Conservation (phyloP, 805 yeast genomes). For the Candida coquimbonensis region DNA sequence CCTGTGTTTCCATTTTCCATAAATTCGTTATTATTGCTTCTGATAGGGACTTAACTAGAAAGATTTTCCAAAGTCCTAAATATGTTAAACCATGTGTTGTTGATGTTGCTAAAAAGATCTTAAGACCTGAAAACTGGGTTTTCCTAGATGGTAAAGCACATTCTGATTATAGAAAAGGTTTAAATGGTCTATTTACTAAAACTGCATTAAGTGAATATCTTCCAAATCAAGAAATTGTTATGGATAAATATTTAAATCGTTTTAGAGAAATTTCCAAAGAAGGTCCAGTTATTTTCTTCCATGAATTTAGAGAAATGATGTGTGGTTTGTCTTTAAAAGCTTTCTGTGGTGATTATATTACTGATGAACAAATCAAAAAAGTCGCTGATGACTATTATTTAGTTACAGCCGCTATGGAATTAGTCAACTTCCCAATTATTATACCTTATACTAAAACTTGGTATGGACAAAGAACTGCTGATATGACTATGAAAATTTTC, state of each 20-base stretch:
- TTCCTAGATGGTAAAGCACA: conserved; percentile 95
- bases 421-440: conserved; percentile 96
- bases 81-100: conserved; percentile 97
- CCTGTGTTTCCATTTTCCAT: conserved; percentile 97
- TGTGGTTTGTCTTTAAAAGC: conserved; percentile 91
- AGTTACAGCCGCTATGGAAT: conserved; percentile 92
- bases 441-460: conserved; percentile 95
- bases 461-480: conserved; percentile 93
- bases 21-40: conserved; percentile 95
- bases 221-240: conserved; percentile 76
- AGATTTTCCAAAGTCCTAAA: conserved; percentile 74
- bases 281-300: conserved; percentile 75
- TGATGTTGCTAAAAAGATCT: conserved; percentile 89
- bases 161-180: conserved; percentile 82
- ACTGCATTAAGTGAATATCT: conserved; percentile 77
- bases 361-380: conserved; percentile 80
- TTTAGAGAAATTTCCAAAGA: conserved; percentile 54
- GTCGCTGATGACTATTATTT: conserved; percentile 89
- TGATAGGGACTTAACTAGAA: conserved; percentile 80
- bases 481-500: conserved; percentile 87
- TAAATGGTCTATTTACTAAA: conserved; percentile 84
- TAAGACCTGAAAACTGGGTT: conserved; percentile 97
- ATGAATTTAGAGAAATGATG: conserved; percentile 89
- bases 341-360: conserved; percentile 92
- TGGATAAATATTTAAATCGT: conserved; percentile 71